Percentiles rank a stretch among this genome's conserved stretches.
Conservation (phyloP, 1,139 yeast species). For the Pichia sp. region DNA sequence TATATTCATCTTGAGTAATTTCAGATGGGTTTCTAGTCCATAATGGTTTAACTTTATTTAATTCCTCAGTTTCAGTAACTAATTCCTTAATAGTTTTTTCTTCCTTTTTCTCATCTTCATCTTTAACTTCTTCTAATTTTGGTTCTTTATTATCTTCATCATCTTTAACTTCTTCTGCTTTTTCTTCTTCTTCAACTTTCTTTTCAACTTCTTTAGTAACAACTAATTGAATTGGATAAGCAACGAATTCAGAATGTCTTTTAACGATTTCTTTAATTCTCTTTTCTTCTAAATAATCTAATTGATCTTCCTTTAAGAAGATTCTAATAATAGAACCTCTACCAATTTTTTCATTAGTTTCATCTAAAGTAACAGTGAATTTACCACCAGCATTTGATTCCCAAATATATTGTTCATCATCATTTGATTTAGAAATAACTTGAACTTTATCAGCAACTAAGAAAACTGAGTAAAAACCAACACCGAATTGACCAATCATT, state of each 20-base stretch:
- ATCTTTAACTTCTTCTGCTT: conserved; percentile 53
- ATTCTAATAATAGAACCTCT: conserved; percentile 97
- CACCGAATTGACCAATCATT: conserved; percentile 99
- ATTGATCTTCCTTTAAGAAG: conserved; percentile 98
- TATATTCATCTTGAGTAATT: conserved; percentile 97
- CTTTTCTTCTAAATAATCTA: conserved; percentile 98
- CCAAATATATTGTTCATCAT: conserved; percentile 99
- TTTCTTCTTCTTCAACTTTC: conserved; percentile 63
- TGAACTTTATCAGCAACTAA: conserved; percentile 99
- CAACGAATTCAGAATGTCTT: conserved; percentile 98
- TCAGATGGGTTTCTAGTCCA: conserved; percentile 99
- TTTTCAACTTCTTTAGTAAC: conserved; percentile 98
- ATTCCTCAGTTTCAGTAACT: conserved; percentile 90
- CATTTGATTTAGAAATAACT: conserved; percentile 97
- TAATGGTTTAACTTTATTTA: conserved; percentile 97
- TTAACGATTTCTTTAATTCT: conserved; percentile 98
- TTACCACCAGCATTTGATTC: conserved; percentile 99
- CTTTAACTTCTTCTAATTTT: conserved; percentile 72
- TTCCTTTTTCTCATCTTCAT: conserved; percentile 56
- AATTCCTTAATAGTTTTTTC: conserved; percentile 69
- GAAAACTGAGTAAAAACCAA: conserved; percentile 99
- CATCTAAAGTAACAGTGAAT: conserved; percentile 93
- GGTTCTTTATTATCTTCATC: conserved; percentile 59
- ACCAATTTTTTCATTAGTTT: conserved; percentile 72
- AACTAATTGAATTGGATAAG: conserved; percentile 97